phyloP scores from a whole-genome alignment of 1,284 basidiomycete genomes.

The Sanghuangporus weigelae region DNA sequence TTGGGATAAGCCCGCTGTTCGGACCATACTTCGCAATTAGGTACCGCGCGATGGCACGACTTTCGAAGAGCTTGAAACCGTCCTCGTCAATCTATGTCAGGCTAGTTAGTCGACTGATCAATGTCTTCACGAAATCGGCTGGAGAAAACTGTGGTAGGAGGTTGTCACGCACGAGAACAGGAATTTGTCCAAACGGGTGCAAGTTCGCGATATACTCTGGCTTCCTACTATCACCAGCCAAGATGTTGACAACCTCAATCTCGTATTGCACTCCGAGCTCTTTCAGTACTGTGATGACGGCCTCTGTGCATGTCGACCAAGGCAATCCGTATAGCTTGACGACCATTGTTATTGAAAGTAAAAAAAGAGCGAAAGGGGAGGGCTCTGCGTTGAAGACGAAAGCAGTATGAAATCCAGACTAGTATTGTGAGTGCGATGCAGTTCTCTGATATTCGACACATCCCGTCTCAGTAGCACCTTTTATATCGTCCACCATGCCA shows the following conservation, averaged over 20 bases:
- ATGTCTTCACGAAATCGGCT: not conserved
- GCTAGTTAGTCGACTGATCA: not conserved
- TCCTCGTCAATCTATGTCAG: slow-evolving; percentile 17
- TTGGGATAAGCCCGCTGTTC: slow-evolving; percentile 16
- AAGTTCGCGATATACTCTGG: slow-evolving; percentile 34
- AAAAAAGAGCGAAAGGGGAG: not conserved
- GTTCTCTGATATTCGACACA: not conserved
- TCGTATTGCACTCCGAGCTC: slow-evolving; percentile 20
- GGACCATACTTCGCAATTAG: slow-evolving; percentile 26
- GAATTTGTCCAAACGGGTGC: slow-evolving; percentile 66
- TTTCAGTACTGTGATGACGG: slow-evolving; percentile 16
- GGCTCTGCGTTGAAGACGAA: not conserved
- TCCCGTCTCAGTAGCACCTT: not conserved
- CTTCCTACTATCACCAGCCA: slow-evolving; percentile 38
- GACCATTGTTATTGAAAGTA: slow-evolving; percentile 8
- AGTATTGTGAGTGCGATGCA: too few relatives aligned
- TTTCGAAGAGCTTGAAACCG: slow-evolving; percentile 24
- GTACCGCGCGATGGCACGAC: slow-evolving; percentile 32
- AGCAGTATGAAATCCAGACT: too few relatives aligned
- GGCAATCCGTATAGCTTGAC: slow-evolving; percentile 20
- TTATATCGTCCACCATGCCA: not conserved
- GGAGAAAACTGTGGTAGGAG: not conserved
- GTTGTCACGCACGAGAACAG: slow-evolving; percentile 27
- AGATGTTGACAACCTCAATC: slow-evolving; percentile 16
- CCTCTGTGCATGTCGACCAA: slow-evolving; percentile 17